phyloP scores from a whole-genome alignment of 2,329 filamentous ascomycete genomes.

The Colletotrichum neosansevieriae region DNA sequence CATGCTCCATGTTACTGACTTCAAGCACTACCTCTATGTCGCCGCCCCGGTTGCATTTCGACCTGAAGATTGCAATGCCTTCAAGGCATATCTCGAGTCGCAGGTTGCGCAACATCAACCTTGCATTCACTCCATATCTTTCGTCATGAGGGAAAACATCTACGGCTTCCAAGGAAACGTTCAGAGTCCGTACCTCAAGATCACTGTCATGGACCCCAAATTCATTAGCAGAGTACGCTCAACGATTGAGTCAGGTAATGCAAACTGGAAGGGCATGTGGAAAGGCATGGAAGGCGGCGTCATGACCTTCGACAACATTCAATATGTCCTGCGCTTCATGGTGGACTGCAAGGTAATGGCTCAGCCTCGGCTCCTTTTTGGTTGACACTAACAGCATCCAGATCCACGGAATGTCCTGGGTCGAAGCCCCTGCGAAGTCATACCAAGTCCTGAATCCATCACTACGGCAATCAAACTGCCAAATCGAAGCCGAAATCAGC shows the following conservation, averaged over 20 bases:
- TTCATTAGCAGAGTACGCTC: conserved; percentile 81
- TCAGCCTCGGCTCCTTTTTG: neutral
- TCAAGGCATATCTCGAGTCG: conserved; percentile 83
- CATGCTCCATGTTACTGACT: conserved; percentile 93
- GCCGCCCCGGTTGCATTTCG: conserved; percentile 87
- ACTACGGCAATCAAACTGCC: conserved; percentile 88
- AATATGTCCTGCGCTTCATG: conserved; percentile 97
- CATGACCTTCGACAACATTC: conserved; percentile 94
- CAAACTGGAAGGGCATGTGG: conserved; percentile 95
- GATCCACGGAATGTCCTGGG: conserved; percentile 97
- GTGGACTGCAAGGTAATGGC: conserved; percentile 84
- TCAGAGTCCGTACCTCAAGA: conserved; percentile 91
- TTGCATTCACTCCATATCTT: conserved; percentile 82
- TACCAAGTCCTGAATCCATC: conserved; percentile 77
- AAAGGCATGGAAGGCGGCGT: conserved; percentile 76
- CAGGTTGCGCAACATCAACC: conserved; percentile 80
- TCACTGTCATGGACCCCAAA: conserved; percentile 91
- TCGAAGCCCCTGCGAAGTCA: conserved; percentile 81
- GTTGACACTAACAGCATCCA: conserved; percentile 48
- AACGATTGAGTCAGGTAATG: conserved; percentile 78
- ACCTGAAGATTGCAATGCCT: conserved; percentile 80
- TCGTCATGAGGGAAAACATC: conserved; percentile 89
- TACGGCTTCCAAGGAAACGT: conserved; percentile 95
- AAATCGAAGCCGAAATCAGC: conserved; percentile 90
- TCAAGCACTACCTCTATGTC: conserved; percentile 96